Base-by-base conservation (phyloP, 305 asterid species). In the Fraxinus latifolia region DNA sequence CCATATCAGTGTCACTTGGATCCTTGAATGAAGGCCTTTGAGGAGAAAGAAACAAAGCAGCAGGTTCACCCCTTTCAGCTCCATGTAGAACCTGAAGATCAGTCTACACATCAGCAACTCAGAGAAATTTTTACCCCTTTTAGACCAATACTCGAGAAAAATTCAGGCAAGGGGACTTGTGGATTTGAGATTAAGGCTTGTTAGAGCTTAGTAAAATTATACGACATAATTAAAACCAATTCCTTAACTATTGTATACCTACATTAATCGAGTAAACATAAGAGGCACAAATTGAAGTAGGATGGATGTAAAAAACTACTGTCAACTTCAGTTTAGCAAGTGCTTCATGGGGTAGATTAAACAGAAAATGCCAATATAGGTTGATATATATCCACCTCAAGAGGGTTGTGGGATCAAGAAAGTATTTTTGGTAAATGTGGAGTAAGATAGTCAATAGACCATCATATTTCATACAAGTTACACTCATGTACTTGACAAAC, bases 21-120 rank as follows among this genome's bases (percentile, higher is more conserved):
- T 87, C 90, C 93, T 90, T 96, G 91, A 82, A 87, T 71, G 95
- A 92, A 79, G 98, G 94, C 83, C 83, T 90, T 87, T 88, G 83
- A 39, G 97, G 98, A 78, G 99, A 96, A 73, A 96, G 98, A 90
- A 96, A 91, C 77, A 94, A 81, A 71, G 98, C 97, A 84, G 87
- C 87, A 82, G 94, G 83, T 89, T 96, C 99, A 79, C 97, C 98
- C 87, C 92, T 87, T 88, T 96, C 99, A 39, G 94, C 94, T 79
- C 99, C 98, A 76, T 89, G 97, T 81, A 96, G 84, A 88, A 91
- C 95, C 99, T 96, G 95, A 84, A 82, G 27, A 60, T 62, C 68
- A 80, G 74, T 62, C 67, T 3, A 77, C 65, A 78, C 53, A 74
- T 87, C 85, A 94, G 87, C 73, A 72, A 82, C 81, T 77, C 78